These are phyloP conservation scores for Strobilomyces confusus DNA, from an alignment of 768 basidiomycete species.

Conservation along the genomic window DNA sequence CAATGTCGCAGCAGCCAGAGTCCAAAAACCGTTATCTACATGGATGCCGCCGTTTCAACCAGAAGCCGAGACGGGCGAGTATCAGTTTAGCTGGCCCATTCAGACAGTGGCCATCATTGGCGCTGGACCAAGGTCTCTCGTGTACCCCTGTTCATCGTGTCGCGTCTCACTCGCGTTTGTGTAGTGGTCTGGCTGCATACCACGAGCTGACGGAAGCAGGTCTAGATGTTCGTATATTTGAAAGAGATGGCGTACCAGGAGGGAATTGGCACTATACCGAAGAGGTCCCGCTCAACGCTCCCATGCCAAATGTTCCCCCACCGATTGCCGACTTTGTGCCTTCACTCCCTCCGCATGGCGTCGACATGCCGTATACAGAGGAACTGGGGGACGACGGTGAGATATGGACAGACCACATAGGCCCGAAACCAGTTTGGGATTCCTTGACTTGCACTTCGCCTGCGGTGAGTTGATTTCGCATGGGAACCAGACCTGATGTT, in stretches of 20 bases:
- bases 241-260: slow-evolving; percentile 10
- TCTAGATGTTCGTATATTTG: slow-evolving; percentile 16
- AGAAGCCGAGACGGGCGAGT: neutral
- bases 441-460: slow-evolving; percentile 9
- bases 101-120: slow-evolving; percentile 6
- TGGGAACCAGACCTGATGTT: neutral
- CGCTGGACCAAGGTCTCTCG: slow-evolving; percentile 12
- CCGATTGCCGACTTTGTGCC: slow-evolving; percentile 9
- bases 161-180: neutral
- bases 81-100: slow-evolving; percentile 10
- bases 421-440: slow-evolving; percentile 14
- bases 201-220: slow-evolving; percentile 13
- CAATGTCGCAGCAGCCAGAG: neutral
- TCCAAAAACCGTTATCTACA: slow-evolving; percentile 5
- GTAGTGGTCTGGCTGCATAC: slow-evolving; percentile 13
- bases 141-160: neutral
- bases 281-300: slow-evolving; percentile 9
- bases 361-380: slow-evolving; percentile 8
- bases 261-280: slow-evolving; percentile 19
- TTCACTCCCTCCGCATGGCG: slow-evolving; percentile 4
- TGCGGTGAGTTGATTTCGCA: slow-evolving; percentile 5
- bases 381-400: slow-evolving; percentile 9
- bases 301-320: slow-evolving; percentile 6
- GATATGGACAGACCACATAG: slow-evolving; percentile 4
- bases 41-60: neutral